These are phyloP conservation scores for Diutina neorugosa DNA, from an alignment of 1,139 yeast species.

Conservation along the genomic window DNA sequence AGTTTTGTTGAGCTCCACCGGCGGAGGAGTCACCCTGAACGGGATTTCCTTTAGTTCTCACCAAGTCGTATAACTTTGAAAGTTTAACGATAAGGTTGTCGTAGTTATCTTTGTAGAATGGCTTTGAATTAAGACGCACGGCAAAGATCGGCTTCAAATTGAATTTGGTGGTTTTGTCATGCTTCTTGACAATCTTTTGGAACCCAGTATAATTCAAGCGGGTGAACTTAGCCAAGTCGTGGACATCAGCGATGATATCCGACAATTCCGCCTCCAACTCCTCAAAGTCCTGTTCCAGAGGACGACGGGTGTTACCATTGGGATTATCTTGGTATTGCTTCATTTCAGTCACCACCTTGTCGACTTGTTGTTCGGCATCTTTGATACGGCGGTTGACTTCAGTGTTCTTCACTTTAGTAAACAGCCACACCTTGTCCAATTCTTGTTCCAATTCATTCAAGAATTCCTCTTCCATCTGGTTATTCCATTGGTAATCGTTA, in stretches of 20 bases:
- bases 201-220: constrained; percentile 92
- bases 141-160: constrained; percentile 84
- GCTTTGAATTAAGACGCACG: constrained; percentile 83
- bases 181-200: constrained; percentile 91
- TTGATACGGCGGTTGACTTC: constrained; percentile 76
- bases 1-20: constrained; percentile 95
- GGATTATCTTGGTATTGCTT: constrained; percentile 9
- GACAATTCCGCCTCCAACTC: constrained; percentile 83
- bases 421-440: constrained; percentile 81
- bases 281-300: constrained; percentile 74
- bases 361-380: constrained; percentile 61
- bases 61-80: constrained; percentile 81
- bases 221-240: constrained; percentile 87
- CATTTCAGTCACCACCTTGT: constrained; percentile 42
- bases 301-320: constrained; percentile 11
- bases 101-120: constrained; percentile 90
- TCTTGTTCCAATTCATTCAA: constrained; percentile 64
- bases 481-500: constrained; percentile 53
- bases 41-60: constrained; percentile 92
- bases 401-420: constrained; percentile 76
- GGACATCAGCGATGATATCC: constrained; percentile 94
- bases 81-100: constrained; percentile 81
- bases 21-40: constrained; percentile 90
- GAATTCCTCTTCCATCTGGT: constrained; percentile 70
- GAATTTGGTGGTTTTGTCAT: constrained; percentile 82